Base-by-base conservation (phyloP, 2,329 filamentous ascomycete species). In the Calonectria hawksworthii region DNA sequence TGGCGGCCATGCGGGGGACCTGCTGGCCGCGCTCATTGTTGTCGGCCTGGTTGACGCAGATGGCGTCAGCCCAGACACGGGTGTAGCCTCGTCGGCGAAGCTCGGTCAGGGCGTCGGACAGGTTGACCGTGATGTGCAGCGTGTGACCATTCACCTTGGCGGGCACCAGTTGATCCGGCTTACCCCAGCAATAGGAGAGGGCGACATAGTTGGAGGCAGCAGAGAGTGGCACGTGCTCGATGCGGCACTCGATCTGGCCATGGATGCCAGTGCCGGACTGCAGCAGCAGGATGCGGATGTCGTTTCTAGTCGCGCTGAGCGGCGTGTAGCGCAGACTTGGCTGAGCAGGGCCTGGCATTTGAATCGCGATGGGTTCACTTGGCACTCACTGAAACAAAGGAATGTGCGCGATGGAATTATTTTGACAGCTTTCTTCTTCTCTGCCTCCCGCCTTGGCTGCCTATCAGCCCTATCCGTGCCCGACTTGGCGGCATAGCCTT, bases 121-220 rank as follows among this genome's bases (percentile, higher is more conserved):
- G 56, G 11, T 38, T 63, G 36, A 34, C 14, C n/a, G 56, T 63
- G 36, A 63, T 63, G 32, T 21, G 18, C 8, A 63, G 16, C 1
- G 23, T 41, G 4, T 63, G 56, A 6, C 56, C 56, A 23, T 63
- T 30, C 13, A 63, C 34, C 18, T 14, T 21, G 34, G 36, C 36
- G 56, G 56, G 56, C 56, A 63, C 56, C 23, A 63, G 56, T 16
- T 26, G 38, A 38, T 38, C 36, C 13, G 56, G 16, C 36, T 63
- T 28, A 34, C 65, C 50, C 23, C 32, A 41, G n/a, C 50, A 56
- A 10, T 68, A 68, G 7, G 65, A 68, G 23, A 68, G 32, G 18
- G 65, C 65, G 50, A 68, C 50, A n/a, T 56, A 68, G 34, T 68
- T 68, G 34, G 65, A 68, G 34, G 23, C 36, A 8, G 65, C 65